These are phyloP conservation scores for Aspergillus diversus DNA, from an alignment of 495 filamentous ascomycete species.

Conservation along the genomic window DNA sequence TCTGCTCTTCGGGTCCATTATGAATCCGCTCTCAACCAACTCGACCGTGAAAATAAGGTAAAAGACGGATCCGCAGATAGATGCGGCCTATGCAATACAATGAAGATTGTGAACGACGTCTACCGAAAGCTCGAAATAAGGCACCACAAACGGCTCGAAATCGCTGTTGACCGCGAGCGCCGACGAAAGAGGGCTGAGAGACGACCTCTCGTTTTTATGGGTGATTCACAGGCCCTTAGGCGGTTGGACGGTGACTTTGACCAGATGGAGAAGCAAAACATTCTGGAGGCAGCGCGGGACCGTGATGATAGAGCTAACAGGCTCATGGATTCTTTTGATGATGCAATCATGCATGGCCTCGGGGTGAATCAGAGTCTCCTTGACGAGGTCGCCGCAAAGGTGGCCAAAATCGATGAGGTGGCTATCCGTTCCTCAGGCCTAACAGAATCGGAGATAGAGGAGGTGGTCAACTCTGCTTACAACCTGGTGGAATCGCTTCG, in stretches of 20 bases:
- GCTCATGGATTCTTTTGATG: conserved; percentile 58
- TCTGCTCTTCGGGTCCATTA: conserved; percentile 55
- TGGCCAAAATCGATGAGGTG: conserved; percentile 39
- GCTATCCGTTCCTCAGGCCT: conserved; percentile 37
- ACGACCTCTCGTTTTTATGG: conserved; percentile 54
- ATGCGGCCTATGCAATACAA: conserved; percentile 44
- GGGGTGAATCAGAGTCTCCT: conserved; percentile 57
- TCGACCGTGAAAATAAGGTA: conserved; percentile 46
- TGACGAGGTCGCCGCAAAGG: conserved; percentile 49
- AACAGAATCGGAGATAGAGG: conserved; percentile 46
- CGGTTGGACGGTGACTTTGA: conserved; percentile 57
- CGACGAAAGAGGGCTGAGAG: conserved; percentile 56
- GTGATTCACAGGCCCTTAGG: conserved; percentile 50
- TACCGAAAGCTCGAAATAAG: conserved; percentile 52
- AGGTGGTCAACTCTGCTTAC: conserved; percentile 48
- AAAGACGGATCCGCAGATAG: conserved; percentile 37
- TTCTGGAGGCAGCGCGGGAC: conserved; percentile 53
- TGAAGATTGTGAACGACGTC: conserved; percentile 52
- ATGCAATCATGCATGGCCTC: conserved; percentile 54
- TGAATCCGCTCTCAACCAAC: conserved; percentile 45
- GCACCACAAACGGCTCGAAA: conserved; percentile 55
- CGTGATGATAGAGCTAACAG: conserved; percentile 54
- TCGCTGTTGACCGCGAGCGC: conserved; percentile 55
- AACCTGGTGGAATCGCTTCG: conserved; percentile 47
- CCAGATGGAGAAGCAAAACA: conserved; percentile 55